Base-by-base conservation (phyloP, 2,329 filamentous ascomycete genomes). In the Exophiala viscosa region DNA sequence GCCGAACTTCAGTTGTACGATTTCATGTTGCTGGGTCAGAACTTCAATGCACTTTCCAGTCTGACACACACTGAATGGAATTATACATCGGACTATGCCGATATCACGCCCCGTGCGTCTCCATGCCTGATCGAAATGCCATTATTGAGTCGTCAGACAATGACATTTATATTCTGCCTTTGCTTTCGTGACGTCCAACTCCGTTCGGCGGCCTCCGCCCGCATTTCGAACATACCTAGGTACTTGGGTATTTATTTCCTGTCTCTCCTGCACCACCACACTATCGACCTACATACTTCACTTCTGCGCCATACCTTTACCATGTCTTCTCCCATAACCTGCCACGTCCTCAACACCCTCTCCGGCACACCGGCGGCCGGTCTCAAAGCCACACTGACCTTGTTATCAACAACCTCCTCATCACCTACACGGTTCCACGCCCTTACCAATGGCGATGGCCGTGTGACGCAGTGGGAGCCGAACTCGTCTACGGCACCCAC, bases 341-440 rank as follows among this genome's bases (percentile, higher is more conserved):
- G 74, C 54, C 74, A 77, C 58, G 71, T 74, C 49, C 73, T 81
- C 44, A 76, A 79, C 61, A 75, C 72, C 32, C 62, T 74, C 45
- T 72, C 72, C 42, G 71, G 73, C 43, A 73, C 71, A 8, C 70
- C 73, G 8, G 71, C 70, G 15, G 68, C 71, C 1, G 65, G 71
- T 18, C 68, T 81, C 15, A 72, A 74, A 28, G 78, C 79, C 60
- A 73, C 71, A 0, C 69, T 78, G 32, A 74, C 73, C 2, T 71
- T 81, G 45, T 72, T 96, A 62, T 86, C 20, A 73, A 88, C 62
- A 55, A 44, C 52, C 62, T 20, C 48, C 50, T 42, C 53, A 42
- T 23, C 55, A 48, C 38, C 60, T 20, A 47, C 63, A 48, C 65
- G 53, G 17, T 74, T 73, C 64, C 62, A 59, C 50, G 71, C 70